Conservation (phyloP, 495 filamentous ascomycete genomes). For the Penicillium subrubescens region DNA sequence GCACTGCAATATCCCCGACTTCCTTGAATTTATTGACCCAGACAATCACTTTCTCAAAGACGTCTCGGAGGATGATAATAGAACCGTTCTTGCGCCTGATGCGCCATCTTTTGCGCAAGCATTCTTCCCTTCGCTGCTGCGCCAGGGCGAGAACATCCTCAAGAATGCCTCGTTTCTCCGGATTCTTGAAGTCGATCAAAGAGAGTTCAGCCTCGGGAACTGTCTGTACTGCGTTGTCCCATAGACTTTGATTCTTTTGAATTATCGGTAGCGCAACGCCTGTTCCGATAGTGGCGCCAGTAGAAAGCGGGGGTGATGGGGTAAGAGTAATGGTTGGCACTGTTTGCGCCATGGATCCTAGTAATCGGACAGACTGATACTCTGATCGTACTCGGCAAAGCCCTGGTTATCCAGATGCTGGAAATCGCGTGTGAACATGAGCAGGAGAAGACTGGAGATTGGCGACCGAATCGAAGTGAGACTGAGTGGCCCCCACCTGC, state of each 20-base stretch:
- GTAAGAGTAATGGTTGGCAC: not conserved
- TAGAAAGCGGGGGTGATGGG: not conserved
- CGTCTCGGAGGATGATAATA: not conserved
- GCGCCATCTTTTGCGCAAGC: not conserved
- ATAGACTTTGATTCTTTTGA: not conserved
- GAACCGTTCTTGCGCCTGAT: not conserved
- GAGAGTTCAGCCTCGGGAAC: not conserved
- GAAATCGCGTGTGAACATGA: not conserved
- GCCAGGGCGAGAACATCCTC: not conserved
- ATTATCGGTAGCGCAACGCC: not conserved
- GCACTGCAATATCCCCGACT: not conserved
- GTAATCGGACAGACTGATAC: not conserved
- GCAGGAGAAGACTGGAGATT: not conserved
- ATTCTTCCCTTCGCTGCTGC: not conserved
- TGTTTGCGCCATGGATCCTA: not conserved
- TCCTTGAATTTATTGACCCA: not conserved
- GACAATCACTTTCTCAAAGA: not conserved
- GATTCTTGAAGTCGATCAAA: not conserved
- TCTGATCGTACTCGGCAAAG: not conserved
- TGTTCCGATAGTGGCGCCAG: not conserved
- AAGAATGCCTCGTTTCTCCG: not conserved
- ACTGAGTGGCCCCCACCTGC: not conserved
- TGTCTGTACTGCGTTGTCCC: not conserved
- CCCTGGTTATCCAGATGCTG: not conserved
- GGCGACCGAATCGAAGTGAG: not conserved